These are phyloP conservation scores for Ceratobasidium papillatum DNA, from an alignment of 1,284 basidiomycete genomes.

Conservation along the genomic window DNA sequence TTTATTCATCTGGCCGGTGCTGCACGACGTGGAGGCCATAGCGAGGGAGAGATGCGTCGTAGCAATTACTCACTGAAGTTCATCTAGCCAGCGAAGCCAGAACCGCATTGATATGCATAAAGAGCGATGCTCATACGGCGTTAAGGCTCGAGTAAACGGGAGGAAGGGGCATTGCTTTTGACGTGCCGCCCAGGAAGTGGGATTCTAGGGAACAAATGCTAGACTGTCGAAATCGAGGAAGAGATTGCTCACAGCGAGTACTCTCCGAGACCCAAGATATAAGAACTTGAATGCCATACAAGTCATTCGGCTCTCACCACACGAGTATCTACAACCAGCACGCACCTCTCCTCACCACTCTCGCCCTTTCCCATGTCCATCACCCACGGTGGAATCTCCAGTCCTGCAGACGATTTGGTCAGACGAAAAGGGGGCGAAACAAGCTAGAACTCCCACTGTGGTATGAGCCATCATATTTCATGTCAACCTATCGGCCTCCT, in stretches of 20 bases:
- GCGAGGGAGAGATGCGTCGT: too few species aligned
- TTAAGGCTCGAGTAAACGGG: too few species aligned
- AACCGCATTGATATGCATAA: not conserved
- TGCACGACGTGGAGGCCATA: too few species aligned
- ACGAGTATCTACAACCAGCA: not conserved
- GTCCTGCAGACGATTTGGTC: not conserved
- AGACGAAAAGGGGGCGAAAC: not conserved
- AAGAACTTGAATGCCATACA: not conserved
- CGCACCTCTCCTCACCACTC: not conserved
- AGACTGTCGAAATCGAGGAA: not conserved
- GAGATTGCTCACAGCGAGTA: not conserved
- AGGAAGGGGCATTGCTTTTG: not conserved
- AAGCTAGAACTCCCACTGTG: not conserved
- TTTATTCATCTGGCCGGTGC: too few species aligned
- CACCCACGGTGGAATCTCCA: not conserved
- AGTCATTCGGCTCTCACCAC: not conserved
- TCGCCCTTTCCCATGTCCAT: not conserved
- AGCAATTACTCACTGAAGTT: too few species aligned
- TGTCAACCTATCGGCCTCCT: slow-evolving; percentile 15
- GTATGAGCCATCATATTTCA: slow-evolving; percentile 15
- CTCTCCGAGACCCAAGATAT: not conserved
- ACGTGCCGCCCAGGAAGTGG: not conserved
- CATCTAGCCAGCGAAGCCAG: too few species aligned
- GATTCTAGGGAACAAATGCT: not conserved
- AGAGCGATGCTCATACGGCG: too few species aligned